phyloP scores from a whole-genome alignment of 805 yeast species.

The Starmerella bombi region DNA sequence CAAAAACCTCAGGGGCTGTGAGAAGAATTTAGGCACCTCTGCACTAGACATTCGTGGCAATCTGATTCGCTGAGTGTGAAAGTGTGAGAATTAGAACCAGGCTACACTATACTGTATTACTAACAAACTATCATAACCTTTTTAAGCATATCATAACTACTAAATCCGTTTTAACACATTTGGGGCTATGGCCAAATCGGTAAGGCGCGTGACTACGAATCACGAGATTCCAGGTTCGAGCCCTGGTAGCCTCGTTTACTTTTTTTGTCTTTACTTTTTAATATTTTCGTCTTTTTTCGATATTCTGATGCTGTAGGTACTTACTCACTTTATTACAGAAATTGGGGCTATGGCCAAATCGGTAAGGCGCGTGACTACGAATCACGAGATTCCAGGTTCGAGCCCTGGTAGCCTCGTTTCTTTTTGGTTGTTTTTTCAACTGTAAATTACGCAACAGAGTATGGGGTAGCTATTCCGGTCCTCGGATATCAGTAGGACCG shows the following conservation, averaged over 20 bases:
- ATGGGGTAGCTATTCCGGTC: no score
- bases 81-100: neutral
- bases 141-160: no score
- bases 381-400: no score
- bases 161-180: neutral
- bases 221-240: constrained; percentile 23
- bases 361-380: no score
- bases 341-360: no score
- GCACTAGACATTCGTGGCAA: constrained; percentile 13
- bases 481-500: no score
- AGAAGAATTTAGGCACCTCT: constrained; percentile 25
- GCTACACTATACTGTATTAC: neutral
- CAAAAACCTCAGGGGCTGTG: constrained; percentile 27
- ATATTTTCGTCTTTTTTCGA: no score
- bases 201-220: constrained; percentile 23
- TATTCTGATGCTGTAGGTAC: neutral
- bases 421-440: constrained; percentile 1
- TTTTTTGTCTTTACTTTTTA: neutral
- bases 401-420: no score
- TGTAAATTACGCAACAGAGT: neutral
- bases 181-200: constrained; percentile 22
- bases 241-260: constrained; percentile 19
- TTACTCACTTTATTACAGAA: no score
- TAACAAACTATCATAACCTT: neutral
- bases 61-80: constrained; percentile 1